Percentiles rank a stretch among this genome's conserved stretches.
These are phyloP conservation scores for Paralagenidium karlingii DNA, from an alignment of 352 stramenopile genomes.

Conservation along the genomic window DNA sequence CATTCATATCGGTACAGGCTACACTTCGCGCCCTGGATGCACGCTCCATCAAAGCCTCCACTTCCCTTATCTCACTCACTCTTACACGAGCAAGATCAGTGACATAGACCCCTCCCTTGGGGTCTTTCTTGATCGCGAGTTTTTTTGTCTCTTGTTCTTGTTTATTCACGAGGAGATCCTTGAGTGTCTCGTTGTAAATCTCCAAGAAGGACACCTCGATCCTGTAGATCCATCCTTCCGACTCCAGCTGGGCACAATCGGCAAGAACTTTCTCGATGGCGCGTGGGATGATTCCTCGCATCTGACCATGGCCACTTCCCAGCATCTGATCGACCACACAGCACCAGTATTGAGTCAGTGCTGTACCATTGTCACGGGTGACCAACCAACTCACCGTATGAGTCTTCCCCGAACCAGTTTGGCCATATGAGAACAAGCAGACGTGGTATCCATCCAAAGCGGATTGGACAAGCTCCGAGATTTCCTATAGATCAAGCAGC, in stretches of 20 bases:
- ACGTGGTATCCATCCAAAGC: conserved; percentile 96
- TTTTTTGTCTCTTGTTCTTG: conserved; percentile 37
- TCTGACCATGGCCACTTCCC: conserved; percentile 90
- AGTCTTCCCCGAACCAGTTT: conserved; percentile 91
- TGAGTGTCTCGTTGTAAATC: conserved; percentile 99
- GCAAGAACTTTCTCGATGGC: conserved; percentile 93
- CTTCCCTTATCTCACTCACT: conserved; percentile 39
- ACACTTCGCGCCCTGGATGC: conserved; percentile 53
- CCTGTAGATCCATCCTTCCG: conserved; percentile 90
- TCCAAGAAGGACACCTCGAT: conserved; percentile 97
- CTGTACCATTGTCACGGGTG: neutral
- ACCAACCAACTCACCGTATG: conserved; percentile 65
- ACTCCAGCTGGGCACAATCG: conserved; percentile 37
- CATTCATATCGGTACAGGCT: conserved; percentile 92
- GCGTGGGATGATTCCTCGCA: conserved; percentile 95
- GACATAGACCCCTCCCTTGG: conserved; percentile 47
- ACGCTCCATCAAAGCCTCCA: conserved; percentile 67
- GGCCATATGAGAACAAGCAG: conserved; percentile 93
- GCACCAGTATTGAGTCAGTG: neutral
- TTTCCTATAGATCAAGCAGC: conserved; percentile 57
- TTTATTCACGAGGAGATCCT: conserved; percentile 90
- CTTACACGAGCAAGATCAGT: conserved; percentile 41
- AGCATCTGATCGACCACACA: conserved; percentile 81
- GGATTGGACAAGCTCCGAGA: conserved; percentile 96
- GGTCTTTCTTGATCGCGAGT: conserved; percentile 61